Evolutionary conservation across 2,329 filamentous ascomycete genomes (phyloP), one percentile per base, ranked within the genome.

Genomic region (Penicillium sp.): DNA sequence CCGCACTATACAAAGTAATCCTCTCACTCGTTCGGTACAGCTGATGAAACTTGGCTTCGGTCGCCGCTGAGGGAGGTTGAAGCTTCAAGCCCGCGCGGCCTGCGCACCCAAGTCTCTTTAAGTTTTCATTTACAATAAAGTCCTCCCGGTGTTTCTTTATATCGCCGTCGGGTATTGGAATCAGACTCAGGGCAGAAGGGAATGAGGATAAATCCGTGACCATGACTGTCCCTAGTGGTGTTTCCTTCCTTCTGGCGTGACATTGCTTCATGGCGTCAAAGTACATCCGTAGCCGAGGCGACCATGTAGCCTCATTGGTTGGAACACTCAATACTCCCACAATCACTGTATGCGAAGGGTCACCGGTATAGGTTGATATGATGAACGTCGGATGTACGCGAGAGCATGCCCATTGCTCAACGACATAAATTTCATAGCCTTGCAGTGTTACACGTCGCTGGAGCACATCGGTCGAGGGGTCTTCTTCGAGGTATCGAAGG

Each of bases 321-420:
- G 91, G 90, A 6, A 96, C 84, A 43, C 83, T 84, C 40, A 97
- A 73, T 9, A 97, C 84, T 3, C 85, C 84, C 4, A 88, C 89
- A 8, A 85, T 71, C n/a, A 95, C 82, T 0, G 77, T 80, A 66
- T 95, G 86, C 31, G 82, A 82, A 31, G 81, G 77, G 61, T 96
- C 89, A 48, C 91, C 93, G 0, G 91, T 97, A 64, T 93, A 96
- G 3, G 90, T 95, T 37, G 86, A 87, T 57, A 97, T 94, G 43
- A 95, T 81, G 56, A 95, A 87, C 15, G 91, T 96, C 1, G 91
- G 91, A 54, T 94, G 88, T 49, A 83, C 79, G 45, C 93, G 82
- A 12, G 91, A 96, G 69, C 90, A 96, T 6, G 88, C 88, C 93
- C 93, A 98, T 75, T 98, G 93, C 68, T 97, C 93, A 57, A 97